Evolutionary conservation across 73 alveolate genomes (phyloP), one percentile per base, ranked within the genome.

Genomic region (Paraurostyla sp.): DNA sequence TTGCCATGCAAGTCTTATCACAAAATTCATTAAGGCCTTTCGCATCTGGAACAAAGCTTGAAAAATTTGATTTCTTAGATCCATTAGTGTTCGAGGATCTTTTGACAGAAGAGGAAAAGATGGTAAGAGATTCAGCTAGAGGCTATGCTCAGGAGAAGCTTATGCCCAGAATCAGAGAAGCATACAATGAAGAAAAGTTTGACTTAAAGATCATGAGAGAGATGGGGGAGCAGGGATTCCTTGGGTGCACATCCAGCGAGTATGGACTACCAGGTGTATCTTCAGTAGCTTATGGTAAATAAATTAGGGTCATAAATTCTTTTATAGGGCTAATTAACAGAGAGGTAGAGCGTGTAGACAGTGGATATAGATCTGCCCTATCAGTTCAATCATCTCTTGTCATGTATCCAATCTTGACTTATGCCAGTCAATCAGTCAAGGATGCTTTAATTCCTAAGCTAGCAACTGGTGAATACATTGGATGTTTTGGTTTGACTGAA

Each of bases 401-500:
- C 42, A 96, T 96, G 95, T 91, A 62, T 56, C 99, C 99, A 9
- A 96, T 96, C 81, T 41, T 87, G 50, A 58, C 93, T 50, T 96
- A 73, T 76, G 99, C 97, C 18, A 56, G 71, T 18, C 80, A 96
- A 69, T 88, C 50, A 45, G 63, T 86, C 32, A 96, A 90, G 85
- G 97, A 94, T 60, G 81, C 87, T 30, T 60, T 85, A 82, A 92
- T 97, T 38, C 99, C 99, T 0, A 95, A 92, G 48, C 92, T 97
- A 38, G 98, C 99, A 7, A 46, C 97, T n/a, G 99, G 99, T n/a
- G 99, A 97, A 36, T 69, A 85, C 32, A 89, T 97, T 29, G 99
- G 99, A 38, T 94, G 98, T 81, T 96, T 96, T 85, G 99, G 99
- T 29, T 92, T 97, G 76, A 97, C 99, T 33, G 99, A 97, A 75